phyloP scores from a whole-genome alignment of 768 basidiomycete species.

The Coprinellus micaceus region DNA sequence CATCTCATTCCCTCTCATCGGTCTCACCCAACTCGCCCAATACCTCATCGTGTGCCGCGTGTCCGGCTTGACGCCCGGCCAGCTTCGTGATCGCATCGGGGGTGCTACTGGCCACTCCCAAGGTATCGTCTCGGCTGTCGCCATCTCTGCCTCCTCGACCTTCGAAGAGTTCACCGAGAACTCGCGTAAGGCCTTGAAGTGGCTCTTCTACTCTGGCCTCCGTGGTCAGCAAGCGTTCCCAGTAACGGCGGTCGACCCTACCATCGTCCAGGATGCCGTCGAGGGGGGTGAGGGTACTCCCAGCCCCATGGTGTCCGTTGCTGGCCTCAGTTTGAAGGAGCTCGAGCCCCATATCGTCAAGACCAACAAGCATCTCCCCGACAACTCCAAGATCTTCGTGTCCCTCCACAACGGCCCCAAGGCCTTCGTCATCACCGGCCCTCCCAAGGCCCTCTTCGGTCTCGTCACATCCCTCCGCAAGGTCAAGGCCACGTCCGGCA shows the following conservation, averaged over 20 bases:
- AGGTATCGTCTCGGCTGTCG: constrained; percentile 92
- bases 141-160: constrained; percentile 74
- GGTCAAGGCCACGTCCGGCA: constrained; percentile 78
- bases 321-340: constrained; percentile 71
- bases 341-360: constrained; percentile 78
- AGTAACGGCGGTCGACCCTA: constrained; percentile 81
- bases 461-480: constrained; percentile 89
- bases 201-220: constrained; percentile 91
- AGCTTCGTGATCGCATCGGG: constrained; percentile 69
- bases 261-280: constrained; percentile 80
- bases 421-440: constrained; percentile 91
- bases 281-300: constrained; percentile 93
- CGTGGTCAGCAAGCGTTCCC: constrained; percentile 96
- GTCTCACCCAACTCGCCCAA: constrained; percentile 91
- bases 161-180: constrained; percentile 75
- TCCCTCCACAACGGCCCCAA: constrained; percentile 93
- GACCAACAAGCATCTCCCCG: constrained; percentile 83
- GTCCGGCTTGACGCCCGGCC: constrained; percentile 70
- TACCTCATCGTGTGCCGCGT: constrained; percentile 82
- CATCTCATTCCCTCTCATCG: constrained; percentile 92
- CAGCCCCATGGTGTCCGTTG: constrained; percentile 89
- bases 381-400: constrained; percentile 73
- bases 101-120: constrained; percentile 98
- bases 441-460: constrained; percentile 87
- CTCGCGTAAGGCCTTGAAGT: constrained; percentile 78